Conservation (phyloP, 2,329 filamentous ascomycete species). For the Penicillium sp. region DNA sequence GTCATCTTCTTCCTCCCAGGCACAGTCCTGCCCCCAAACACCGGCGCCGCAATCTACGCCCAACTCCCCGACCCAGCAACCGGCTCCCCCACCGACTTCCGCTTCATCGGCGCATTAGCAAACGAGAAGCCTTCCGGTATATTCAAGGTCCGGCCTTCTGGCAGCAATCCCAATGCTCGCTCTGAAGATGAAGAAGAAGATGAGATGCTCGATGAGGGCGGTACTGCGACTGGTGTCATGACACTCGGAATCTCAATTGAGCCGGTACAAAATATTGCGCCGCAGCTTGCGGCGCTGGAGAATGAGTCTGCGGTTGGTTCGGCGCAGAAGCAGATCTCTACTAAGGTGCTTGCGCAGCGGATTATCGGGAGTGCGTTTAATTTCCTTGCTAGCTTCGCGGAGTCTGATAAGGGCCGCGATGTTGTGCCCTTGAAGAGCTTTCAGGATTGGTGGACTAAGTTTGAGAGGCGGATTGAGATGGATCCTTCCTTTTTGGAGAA, state of each 20-base stretch:
- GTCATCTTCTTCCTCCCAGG: slow-evolving; percentile 87
- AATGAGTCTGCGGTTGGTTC: slow-evolving; percentile 30
- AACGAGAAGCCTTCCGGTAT: slow-evolving; percentile 89
- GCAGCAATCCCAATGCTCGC: slow-evolving; percentile 13
- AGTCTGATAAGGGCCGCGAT: slow-evolving; percentile 67
- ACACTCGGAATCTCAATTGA: slow-evolving; percentile 84
- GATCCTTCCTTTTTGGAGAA: slow-evolving; percentile 89
- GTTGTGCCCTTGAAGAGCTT: slow-evolving; percentile 93
- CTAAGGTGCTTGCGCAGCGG: slow-evolving; percentile 78
- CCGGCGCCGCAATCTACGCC: slow-evolving; percentile 88
- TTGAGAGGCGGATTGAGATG: slow-evolving; percentile 79
- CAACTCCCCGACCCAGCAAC: slow-evolving; percentile 59
- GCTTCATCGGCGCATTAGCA: slow-evolving; percentile 84
- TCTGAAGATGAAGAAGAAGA: slow-evolving; percentile 39
- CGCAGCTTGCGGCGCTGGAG: slow-evolving; percentile 63
- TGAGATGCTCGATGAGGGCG: slow-evolving; percentile 52
- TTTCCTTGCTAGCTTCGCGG: slow-evolving; percentile 85
- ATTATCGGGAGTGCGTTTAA: slow-evolving; percentile 99
- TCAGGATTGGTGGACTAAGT: slow-evolving; percentile 97
- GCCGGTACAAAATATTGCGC: slow-evolving; percentile 68
- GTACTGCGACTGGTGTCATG: slow-evolving; percentile 49
- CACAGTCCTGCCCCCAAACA: slow-evolving; percentile 67
- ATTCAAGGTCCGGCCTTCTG: slow-evolving; percentile 66
- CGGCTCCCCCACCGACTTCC: slow-evolving; percentile 59
- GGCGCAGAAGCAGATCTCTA: slow-evolving; percentile 53